Evolutionary conservation across 2,329 filamentous ascomycete genomes (phyloP).

Genomic region (Colletotrichum salicis): DNA sequence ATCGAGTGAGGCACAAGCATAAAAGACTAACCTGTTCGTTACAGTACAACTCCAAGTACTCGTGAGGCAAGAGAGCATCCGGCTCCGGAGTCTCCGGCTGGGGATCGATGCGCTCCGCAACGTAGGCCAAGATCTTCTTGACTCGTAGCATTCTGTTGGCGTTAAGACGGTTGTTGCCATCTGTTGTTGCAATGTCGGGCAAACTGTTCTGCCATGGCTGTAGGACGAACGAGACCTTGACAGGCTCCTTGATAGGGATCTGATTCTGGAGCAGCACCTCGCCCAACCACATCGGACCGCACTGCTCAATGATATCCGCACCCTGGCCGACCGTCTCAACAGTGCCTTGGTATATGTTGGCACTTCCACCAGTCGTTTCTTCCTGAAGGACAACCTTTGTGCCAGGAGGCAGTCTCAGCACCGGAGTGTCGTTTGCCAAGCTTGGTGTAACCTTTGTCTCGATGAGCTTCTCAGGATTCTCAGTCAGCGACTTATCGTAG

Average conservation of each 20-base stretch:
- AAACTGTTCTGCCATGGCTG: slow-evolving; percentile 82
- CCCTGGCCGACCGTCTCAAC: slow-evolving; percentile 81
- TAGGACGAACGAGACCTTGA: slow-evolving; percentile 95
- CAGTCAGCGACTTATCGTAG: slow-evolving; percentile 75
- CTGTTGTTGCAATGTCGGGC: slow-evolving; percentile 77
- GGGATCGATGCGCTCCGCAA: slow-evolving; percentile 89
- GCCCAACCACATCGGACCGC: slow-evolving; percentile 90
- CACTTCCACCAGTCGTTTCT: slow-evolving; percentile 74
- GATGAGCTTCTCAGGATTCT: slow-evolving; percentile 63
- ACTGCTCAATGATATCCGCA: slow-evolving; percentile 84
- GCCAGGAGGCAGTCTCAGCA: slow-evolving; percentile 75
- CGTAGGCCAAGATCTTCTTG: slow-evolving; percentile 92
- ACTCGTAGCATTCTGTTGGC: slow-evolving; percentile 96
- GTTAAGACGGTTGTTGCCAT: slow-evolving; percentile 90
- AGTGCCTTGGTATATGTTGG: slow-evolving; percentile 91
- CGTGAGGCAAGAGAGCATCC: slow-evolving; percentile 78
- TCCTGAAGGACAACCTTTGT: slow-evolving; percentile 77
- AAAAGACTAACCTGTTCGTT: slow-evolving; percentile 79
- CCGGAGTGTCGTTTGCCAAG: slow-evolving; percentile 77
- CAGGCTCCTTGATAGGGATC: slow-evolving; percentile 86
- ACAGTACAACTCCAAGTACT: slow-evolving; percentile 95
- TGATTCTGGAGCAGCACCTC: slow-evolving; percentile 87
- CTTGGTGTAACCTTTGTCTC: slow-evolving; percentile 76
- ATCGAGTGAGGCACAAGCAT: background rate
- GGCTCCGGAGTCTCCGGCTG: slow-evolving; percentile 68